phyloP scores from a whole-genome alignment of 352 stramenopile genomes.

The Thalassiosira hispida region DNA sequence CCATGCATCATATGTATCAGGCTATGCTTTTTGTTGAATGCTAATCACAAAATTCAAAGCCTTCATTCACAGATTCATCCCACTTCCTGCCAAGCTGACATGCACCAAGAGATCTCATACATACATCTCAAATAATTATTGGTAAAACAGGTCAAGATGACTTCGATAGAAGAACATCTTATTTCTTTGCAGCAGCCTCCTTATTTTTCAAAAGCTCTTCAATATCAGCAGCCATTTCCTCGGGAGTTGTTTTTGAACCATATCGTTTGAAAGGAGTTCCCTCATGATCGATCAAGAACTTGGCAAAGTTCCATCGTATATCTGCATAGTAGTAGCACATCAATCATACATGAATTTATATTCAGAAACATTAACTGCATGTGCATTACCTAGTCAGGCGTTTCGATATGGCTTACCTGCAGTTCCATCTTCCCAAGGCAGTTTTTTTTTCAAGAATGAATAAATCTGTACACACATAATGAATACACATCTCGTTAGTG shows the following conservation, averaged over 20 bases:
- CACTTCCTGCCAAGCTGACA: not conserved
- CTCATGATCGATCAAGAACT: slow-evolving; percentile 89
- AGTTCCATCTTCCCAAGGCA: slow-evolving; percentile 81
- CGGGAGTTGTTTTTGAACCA: slow-evolving; percentile 80
- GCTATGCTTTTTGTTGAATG: too few relatives aligned
- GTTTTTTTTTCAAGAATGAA: slow-evolving; percentile 86
- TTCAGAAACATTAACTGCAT: too few relatives aligned
- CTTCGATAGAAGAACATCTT: not conserved
- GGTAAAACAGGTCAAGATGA: not conserved
- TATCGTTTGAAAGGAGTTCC: slow-evolving; percentile 87
- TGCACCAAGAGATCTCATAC: not conserved
- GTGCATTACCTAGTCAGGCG: too few relatives aligned
- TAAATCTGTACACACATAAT: too few relatives aligned
- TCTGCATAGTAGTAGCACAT: slow-evolving; percentile 48
- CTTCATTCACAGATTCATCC: slow-evolving; percentile 18
- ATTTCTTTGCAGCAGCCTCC: slow-evolving; percentile 29
- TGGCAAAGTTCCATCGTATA: slow-evolving; percentile 91
- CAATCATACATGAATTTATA: not conserved
- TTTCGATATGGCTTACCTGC: too few relatives aligned
- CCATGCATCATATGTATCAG: too few relatives aligned
- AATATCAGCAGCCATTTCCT: slow-evolving; percentile 88
- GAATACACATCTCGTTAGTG: too few relatives aligned
- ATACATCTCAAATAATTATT: not conserved
- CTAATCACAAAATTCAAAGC: not conserved
- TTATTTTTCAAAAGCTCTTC: slow-evolving; percentile 83